Conservation (phyloP, 1,284 basidiomycete genomes). For the Pholiota adiposa region DNA sequence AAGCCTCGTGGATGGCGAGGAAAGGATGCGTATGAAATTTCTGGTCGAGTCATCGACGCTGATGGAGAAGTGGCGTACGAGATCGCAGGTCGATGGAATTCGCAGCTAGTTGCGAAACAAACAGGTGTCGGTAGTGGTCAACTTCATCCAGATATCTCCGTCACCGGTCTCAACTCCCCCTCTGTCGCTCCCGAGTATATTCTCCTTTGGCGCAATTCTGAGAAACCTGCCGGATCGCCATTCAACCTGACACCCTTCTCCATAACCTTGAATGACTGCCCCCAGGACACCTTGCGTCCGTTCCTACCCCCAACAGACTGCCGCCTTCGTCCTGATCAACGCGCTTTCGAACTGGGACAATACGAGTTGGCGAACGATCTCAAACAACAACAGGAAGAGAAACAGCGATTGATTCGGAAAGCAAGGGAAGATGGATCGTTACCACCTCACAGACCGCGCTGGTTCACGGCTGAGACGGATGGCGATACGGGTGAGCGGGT, state of each 20-base stretch:
- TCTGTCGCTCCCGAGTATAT: constrained; percentile 67
- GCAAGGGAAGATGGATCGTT: constrained; percentile 79
- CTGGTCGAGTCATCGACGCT: constrained; percentile 79
- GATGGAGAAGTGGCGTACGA: constrained; percentile 79
- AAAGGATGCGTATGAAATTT: constrained; percentile 91
- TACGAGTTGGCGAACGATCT: constrained; percentile 91
- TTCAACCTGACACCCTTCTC: constrained; percentile 98
- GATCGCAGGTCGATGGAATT: constrained; percentile 96
- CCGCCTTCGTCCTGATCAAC: constrained; percentile 90
- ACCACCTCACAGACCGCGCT: constrained; percentile 79
- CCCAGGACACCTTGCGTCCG: constrained; percentile 65
- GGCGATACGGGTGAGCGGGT: constrained; percentile 86
- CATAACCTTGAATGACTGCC: constrained; percentile 87
- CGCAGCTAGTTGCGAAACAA: constrained; percentile 88
- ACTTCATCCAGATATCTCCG: constrained; percentile 76
- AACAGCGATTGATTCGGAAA: constrained; percentile 80
- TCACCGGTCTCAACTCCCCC: constrained; percentile 51
- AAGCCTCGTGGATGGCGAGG: constrained; percentile 96
- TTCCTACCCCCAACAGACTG: constrained; percentile 94
- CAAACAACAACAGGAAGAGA: constrained; percentile 88
- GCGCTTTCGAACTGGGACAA: constrained; percentile 92
- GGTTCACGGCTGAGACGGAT: constrained; percentile 81
- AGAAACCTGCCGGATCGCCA: constrained; percentile 76
- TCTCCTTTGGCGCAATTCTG: constrained; percentile 92
- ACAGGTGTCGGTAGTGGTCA: constrained; percentile 63